Base-by-base conservation (phyloP, 768 basidiomycete species). In the Gautieria morchelliformis region DNA sequence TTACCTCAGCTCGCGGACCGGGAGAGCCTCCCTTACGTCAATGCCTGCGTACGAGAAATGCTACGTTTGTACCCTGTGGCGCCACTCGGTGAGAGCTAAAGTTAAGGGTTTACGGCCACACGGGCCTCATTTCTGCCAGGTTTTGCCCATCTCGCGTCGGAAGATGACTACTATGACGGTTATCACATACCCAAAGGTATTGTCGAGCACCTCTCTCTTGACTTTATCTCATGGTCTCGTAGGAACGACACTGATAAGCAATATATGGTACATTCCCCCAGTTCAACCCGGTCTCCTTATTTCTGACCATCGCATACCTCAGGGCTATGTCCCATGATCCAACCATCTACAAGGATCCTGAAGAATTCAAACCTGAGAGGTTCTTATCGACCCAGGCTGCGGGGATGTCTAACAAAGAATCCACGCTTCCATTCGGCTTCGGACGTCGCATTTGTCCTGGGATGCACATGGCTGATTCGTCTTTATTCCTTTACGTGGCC, bases 401-500 rank as follows among this genome's bases (percentile, higher is more conserved):
- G 35, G 10, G 14, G 35, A 3, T 37, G 9, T 37, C 35, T 37
- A 37, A 14, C 35, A 37, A 37, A 37, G 45, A 46, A 10, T 20
- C 19, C 45, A 14, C 45, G 17, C 8, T 46, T 27, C 45, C 45
- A 20, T 51, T 51, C 22, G 50, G 50, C 30, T 51, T 51, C n/a
- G 50, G 50, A 19, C 19, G 50, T n/a, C 50, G 50, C 27, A 37
- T 37, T 19, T 51, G 50, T 51, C 50, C 50, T 30, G 68, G 68
- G 2, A 66, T 67, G 54, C 69, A 65, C 61, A 57, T 69, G 15
- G 69, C 70, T 9, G 69, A 71, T 37, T 61, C 69, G 24, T 35
- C 68, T 5, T 40, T 68, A 8, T 69, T 70, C 69, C 64, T 67
- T 47, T 66, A 65, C 0, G 63, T 70, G 11, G 69, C 67, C 44